phyloP scores from a whole-genome alignment of 768 basidiomycete species.

The Lepiota subincarnata region DNA sequence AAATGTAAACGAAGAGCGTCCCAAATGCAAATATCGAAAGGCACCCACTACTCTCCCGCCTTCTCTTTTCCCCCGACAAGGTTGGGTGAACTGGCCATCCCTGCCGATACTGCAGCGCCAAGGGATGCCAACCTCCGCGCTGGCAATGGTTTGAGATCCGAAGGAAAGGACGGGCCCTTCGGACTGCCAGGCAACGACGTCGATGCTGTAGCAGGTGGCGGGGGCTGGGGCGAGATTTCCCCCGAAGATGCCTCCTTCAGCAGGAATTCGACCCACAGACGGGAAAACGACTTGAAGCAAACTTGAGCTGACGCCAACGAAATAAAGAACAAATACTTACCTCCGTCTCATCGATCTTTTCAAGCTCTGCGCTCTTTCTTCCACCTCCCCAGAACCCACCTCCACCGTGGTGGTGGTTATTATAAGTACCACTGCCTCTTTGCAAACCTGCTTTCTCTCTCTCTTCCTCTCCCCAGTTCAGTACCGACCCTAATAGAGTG shows the following conservation, averaged over 20 bases:
- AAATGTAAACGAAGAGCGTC: neutral
- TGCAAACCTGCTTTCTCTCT: constrained; percentile 88
- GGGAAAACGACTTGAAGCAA: constrained; percentile 79
- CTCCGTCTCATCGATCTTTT: constrained; percentile 83
- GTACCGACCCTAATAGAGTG: constrained; percentile 77
- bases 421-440: constrained; percentile 30
- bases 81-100: constrained; percentile 32
- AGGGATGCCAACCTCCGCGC: constrained; percentile 29
- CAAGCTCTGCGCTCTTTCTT: constrained; percentile 51
- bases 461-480: constrained; percentile 91
- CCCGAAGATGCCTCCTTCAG: constrained; percentile 79
- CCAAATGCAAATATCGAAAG: neutral
- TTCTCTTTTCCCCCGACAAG: constrained; percentile 27
- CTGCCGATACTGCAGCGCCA: constrained; percentile 16
- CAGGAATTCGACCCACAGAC: constrained; percentile 96
- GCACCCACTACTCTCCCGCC: constrained; percentile 12
- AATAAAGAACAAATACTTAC: constrained; percentile 31
- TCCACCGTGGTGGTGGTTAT: constrained; percentile 1
- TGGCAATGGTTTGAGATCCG: constrained; percentile 12
- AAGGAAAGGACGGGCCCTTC: constrained; percentile 14
- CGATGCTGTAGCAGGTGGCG: constrained; percentile 23
- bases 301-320: neutral
- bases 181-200: constrained; percentile 34
- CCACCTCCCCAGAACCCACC: constrained; percentile 41
- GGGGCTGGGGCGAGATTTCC: constrained; percentile 23